phyloP scores from a whole-genome alignment of 2,329 filamentous ascomycete species.

The Monilinia vaccinii-corymbosi region DNA sequence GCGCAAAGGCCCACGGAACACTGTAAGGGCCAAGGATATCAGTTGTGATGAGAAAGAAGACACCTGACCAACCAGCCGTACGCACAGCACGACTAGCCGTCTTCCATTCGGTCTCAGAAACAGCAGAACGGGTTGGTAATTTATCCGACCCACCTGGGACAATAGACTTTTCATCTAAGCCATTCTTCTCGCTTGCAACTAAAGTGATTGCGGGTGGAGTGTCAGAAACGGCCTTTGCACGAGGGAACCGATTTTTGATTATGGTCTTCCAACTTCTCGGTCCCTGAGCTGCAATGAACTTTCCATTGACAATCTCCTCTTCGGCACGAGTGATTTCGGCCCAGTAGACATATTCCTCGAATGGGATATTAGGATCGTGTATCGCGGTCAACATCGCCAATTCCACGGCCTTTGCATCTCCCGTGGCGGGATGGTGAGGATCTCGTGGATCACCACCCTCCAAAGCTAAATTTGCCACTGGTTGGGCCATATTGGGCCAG shows the following conservation, averaged over 20 bases:
- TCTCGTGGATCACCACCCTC: slow-evolving; percentile 22
- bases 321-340: slow-evolving; percentile 28
- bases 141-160: neutral
- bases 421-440: slow-evolving; percentile 11
- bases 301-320: slow-evolving; percentile 19
- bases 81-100: slow-evolving; percentile 18
- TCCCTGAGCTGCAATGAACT: neutral
- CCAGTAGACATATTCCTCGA: slow-evolving; percentile 32
- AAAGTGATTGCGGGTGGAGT: neutral
- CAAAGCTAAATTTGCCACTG: slow-evolving; percentile 18
- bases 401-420: slow-evolving; percentile 14
- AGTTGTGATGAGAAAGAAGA: slow-evolving; percentile 23
- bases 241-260: neutral
- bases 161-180: neutral
- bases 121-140: neutral
- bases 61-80: slow-evolving; percentile 18
- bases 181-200: neutral
- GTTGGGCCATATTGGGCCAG: slow-evolving; percentile 13
- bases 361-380: slow-evolving; percentile 26
- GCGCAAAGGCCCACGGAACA: slow-evolving; percentile 16
- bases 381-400: slow-evolving; percentile 9
- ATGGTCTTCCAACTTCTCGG: neutral
- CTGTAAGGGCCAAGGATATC: slow-evolving; percentile 22
- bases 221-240: neutral
- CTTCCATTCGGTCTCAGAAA: slow-evolving; percentile 20